Percentiles rank a stretch among this genome's conserved stretches.
Evolutionary conservation across 352 stramenopile genomes (phyloP).

Genomic region (Phytophthora meadii): DNA sequence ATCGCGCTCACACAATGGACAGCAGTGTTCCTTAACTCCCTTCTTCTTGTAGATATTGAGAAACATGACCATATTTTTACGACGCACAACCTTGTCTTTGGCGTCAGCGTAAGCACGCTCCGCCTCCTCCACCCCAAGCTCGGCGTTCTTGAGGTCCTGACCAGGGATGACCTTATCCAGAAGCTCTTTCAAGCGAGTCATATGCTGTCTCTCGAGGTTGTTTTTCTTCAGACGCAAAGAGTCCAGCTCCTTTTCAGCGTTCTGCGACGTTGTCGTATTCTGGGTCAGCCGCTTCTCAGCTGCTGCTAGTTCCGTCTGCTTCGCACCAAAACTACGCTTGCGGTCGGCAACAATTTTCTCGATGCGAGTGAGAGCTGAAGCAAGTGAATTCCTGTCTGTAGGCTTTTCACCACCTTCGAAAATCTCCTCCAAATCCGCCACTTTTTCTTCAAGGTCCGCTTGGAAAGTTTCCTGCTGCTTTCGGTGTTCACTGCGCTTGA

Average conservation of each 20-base stretch:
- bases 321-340: slow-evolving; percentile 26
- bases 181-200: slow-evolving; percentile 56
- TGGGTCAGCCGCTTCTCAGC: slow-evolving; percentile 61
- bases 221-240: slow-evolving; percentile 51
- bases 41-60: slow-evolving; percentile 88
- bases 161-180: slow-evolving; percentile 56
- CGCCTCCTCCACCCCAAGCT: slow-evolving; percentile 54
- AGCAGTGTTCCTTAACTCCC: slow-evolving; percentile 81
- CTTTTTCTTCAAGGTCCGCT: slow-evolving; percentile 52
- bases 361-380: slow-evolving; percentile 27
- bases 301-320: slow-evolving; percentile 35
- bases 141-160: slow-evolving; percentile 53
- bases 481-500: slow-evolving; percentile 50
- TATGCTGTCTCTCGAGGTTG: slow-evolving; percentile 60
- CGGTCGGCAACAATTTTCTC: slow-evolving; percentile 34
- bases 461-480: slow-evolving; percentile 56
- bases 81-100: slow-evolving; percentile 83
- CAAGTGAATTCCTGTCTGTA: slow-evolving; percentile 40
- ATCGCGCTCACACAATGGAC: slow-evolving; percentile 72
- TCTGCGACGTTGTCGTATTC: slow-evolving; percentile 56
- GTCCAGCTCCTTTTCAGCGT: slow-evolving; percentile 52
- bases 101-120: slow-evolving; percentile 77
- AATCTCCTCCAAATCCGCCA: slow-evolving; percentile 47
- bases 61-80: slow-evolving; percentile 86
- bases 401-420: slow-evolving; percentile 36